Percentiles rank a stretch among this genome's conserved stretches.
Evolutionary conservation across 371 early-diverging fungal genomes (phyloP).

Genomic region (Mucor plumbeus): DNA sequence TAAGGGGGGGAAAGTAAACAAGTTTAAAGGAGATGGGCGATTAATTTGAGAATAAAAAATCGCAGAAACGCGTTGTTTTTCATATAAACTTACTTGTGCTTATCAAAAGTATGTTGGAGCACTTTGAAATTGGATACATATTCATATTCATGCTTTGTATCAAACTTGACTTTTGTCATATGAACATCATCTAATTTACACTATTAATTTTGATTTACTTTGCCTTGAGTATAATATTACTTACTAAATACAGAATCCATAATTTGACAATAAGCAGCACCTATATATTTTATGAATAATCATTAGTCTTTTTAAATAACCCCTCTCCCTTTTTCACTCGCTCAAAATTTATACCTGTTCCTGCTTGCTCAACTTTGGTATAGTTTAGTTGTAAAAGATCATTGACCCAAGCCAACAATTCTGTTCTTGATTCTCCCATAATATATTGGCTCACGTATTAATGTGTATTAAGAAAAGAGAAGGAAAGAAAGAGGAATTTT

Average conservation of each 20-base stretch:
- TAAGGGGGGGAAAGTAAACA: background rate
- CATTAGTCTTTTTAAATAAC: too few species aligned
- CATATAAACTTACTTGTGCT: constrained; percentile 64
- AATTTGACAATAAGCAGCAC: constrained; percentile 90
- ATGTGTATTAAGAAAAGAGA: background rate
- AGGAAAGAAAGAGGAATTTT: background rate
- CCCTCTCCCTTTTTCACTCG: background rate
- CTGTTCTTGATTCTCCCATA: constrained; percentile 85
- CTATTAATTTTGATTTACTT: background rate
- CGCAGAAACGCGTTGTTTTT: background rate
- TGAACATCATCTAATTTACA: constrained; percentile 66
- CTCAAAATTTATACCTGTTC: constrained; percentile 68
- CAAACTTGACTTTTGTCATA: constrained; percentile 86
- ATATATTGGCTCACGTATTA: background rate
- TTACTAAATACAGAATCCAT: constrained; percentile 87
- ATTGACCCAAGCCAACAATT: constrained; percentile 91
- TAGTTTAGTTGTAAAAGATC: constrained; percentile 84
- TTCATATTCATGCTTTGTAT: constrained; percentile 92
- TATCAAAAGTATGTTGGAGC: constrained; percentile 82
- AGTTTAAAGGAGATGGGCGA: background rate
- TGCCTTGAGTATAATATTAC: background rate
- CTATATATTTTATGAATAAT: constrained; percentile 32
- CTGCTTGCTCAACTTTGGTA: constrained; percentile 93
- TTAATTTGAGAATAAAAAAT: background rate
- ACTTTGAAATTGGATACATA: constrained; percentile 91